Evolutionary conservation across 2,329 filamentous ascomycete species (phyloP), one percentile per base, ranked within the genome.

Genomic region (Colletotrichum cereale): DNA sequence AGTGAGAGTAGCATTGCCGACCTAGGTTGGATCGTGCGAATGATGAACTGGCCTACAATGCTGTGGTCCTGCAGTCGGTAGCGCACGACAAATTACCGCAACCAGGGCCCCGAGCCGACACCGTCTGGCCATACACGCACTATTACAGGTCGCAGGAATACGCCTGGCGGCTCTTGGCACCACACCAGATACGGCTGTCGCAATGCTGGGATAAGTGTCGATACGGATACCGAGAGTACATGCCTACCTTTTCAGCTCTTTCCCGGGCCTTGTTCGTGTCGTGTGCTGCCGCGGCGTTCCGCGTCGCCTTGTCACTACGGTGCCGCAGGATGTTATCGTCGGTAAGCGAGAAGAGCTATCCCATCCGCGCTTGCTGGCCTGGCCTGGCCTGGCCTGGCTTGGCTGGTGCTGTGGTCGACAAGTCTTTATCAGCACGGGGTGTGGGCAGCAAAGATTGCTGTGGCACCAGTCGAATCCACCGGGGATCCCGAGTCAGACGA

Each of bases 31-130:
- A 42, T 47, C 44, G 65, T 47, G 42, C 62, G 24, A 55, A 47
- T 48, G 44, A 62, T 62, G 47, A 44, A 47, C 47, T 44, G 58
- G 52, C 38, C 53, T 65, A 50, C 60, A 55, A 56, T 60, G 66
- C 52, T 72, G 69, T 55, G 60, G 42, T 36, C 47, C 58, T 69
- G 58, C 69, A 29, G 65, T 69, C 69, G 66, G 64, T 72, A 60
- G 69, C 60, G 69, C 69, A 66, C 65, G 65, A 60, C 66, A 72
- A 67, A 69, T 72, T 69, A 72, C 69, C 69, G 69, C 66, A 72
- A 72, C 65, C 44, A 72, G 69, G 38, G 18, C 52, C 55, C 66
- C n/a, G 58, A 68, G 58, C 68, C 68, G 68, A 68, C 65, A 48
- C 58, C 64, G 58, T 68, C 65, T 60, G 53, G 58, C 47, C 29